Evolutionary conservation across 1,284 basidiomycete genomes (phyloP), one percentile per base, ranked within the genome.

Genomic region (Butyriboletus pseudospeciosus): DNA sequence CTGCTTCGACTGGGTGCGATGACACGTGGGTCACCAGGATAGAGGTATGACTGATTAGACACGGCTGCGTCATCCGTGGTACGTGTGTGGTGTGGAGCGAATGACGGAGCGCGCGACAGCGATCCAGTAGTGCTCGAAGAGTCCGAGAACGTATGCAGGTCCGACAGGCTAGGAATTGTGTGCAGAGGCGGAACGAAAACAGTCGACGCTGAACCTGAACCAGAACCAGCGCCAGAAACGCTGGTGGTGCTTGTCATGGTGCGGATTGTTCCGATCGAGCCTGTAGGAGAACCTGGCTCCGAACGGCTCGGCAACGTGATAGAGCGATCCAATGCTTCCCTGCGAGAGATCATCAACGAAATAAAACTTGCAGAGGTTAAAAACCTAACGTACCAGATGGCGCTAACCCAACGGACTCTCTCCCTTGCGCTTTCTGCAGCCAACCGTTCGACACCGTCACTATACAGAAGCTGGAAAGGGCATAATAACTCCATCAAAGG

Each of bases 391-490:
- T 63, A 92, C 92, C 90, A 93, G 49, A 95, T 81, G 4, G 90
- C 81, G 62, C 86, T 88, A 25, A 94, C 89, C 92, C 93, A 94
- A 69, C 87, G 82, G 47, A 92, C 87, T 58, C 92, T 78, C 64
- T 94, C 90, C 53, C 87, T 70, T 6, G 92, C 80, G 57, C 88
- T 92, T 64, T 93, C 92, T 23, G 90, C 86, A 1, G 85, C 92
- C 13, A 95, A 68, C 13, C 92, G 74, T 68, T 95, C 93, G 2
- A 91, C 84, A 4, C 92, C 92, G 68, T 95, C 93, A 20, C 81
- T 80, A 65, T 95, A 95, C 35, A 92, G 66, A 73, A 95, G 79
- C 65, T 93, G 90, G 73, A 95, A 94, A 0, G 92, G 92, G 52
- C 90, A 91, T 8, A 95, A 68, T 52, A 82, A 78, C 58, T 92